These are phyloP conservation scores for Paecilomyces sp. DNA, from an alignment of 2,329 filamentous ascomycete genomes.

Conservation along the genomic window DNA sequence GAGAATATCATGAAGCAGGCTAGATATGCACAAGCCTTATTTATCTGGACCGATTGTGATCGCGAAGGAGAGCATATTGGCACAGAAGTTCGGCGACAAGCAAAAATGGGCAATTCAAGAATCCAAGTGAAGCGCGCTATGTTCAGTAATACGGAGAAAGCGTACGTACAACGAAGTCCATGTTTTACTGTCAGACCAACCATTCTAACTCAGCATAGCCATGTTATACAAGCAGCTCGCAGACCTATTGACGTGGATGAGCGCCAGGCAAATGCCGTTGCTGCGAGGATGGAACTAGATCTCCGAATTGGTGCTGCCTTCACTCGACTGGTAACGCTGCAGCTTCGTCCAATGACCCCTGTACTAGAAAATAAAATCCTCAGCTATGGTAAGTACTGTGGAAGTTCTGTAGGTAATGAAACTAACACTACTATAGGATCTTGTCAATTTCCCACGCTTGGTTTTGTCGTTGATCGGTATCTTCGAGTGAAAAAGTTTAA, in stretches of 20 bases:
- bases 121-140: slow-evolving; percentile 78
- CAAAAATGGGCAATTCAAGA: slow-evolving; percentile 61
- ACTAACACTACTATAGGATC: slow-evolving; percentile 50
- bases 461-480: slow-evolving; percentile 95
- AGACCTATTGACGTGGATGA: slow-evolving; percentile 74
- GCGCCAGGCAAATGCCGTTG: slow-evolving; percentile 77
- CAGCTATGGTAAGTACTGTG: slow-evolving; percentile 62
- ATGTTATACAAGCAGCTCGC: slow-evolving; percentile 77
- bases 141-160: slow-evolving; percentile 94
- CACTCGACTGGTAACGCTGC: slow-evolving; percentile 77
- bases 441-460: slow-evolving; percentile 93
- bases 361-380: slow-evolving; percentile 59
- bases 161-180: slow-evolving; percentile 47
- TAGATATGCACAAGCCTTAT: slow-evolving; percentile 62
- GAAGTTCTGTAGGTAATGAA: neutral
- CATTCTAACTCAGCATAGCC: slow-evolving; percentile 43
- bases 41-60: slow-evolving; percentile 99
- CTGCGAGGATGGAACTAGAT: slow-evolving; percentile 85
- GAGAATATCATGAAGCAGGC: slow-evolving; percentile 80
- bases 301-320: slow-evolving; percentile 88
- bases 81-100: slow-evolving; percentile 77
- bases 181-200: neutral
- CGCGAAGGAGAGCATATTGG: slow-evolving; percentile 96
- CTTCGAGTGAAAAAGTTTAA: slow-evolving; percentile 91
- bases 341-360: slow-evolving; percentile 64